A percentile compares a stretch with the other conserved stretches of the same genome.
phyloP scores from a whole-genome alignment of 768 basidiomycete species.

The Cystofilobasidium macerans region DNA sequence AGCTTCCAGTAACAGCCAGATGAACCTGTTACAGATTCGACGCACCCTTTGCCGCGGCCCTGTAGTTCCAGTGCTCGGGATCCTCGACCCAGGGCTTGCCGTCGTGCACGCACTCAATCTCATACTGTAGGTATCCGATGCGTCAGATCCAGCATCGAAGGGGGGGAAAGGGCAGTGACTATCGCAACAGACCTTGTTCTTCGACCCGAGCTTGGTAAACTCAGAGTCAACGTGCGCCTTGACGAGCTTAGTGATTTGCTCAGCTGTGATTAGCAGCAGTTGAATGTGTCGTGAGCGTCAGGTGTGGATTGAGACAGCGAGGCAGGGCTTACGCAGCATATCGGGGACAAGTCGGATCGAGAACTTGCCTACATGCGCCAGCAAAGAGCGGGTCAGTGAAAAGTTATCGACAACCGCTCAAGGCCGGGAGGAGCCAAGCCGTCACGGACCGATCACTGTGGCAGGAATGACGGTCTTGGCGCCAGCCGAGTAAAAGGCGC shows the following conservation, averaged over 20 bases:
- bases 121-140: conserved; percentile 22
- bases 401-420: too few species aligned
- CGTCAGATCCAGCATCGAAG: not conserved
- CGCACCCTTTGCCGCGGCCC: conserved; percentile 60
- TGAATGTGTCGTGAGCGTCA: too few species aligned
- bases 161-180: too few species aligned
- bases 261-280: conserved; percentile 43
- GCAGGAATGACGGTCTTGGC: conserved; percentile 84
- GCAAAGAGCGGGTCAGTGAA: not conserved
- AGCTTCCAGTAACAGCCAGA: too few species aligned
- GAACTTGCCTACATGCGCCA: conserved; percentile 57
- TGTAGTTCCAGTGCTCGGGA: conserved; percentile 81
- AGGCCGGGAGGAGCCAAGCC: not conserved
- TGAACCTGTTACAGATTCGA: too few species aligned
- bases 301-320: not conserved
- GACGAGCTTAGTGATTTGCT: conserved; percentile 60
- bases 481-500: conserved; percentile 74
- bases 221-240: conserved; percentile 57
- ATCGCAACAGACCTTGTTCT: conserved; percentile 54
- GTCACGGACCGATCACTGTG: conserved; percentile 43
- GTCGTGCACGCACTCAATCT: conserved; percentile 59
- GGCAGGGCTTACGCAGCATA: conserved; percentile 43
- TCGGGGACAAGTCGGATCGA: conserved; percentile 87
- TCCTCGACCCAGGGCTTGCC: conserved; percentile 83
- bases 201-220: conserved; percentile 72